phyloP scores from a whole-genome alignment of 2,329 filamentous ascomycete species.

The Fusarium sambucinum region DNA sequence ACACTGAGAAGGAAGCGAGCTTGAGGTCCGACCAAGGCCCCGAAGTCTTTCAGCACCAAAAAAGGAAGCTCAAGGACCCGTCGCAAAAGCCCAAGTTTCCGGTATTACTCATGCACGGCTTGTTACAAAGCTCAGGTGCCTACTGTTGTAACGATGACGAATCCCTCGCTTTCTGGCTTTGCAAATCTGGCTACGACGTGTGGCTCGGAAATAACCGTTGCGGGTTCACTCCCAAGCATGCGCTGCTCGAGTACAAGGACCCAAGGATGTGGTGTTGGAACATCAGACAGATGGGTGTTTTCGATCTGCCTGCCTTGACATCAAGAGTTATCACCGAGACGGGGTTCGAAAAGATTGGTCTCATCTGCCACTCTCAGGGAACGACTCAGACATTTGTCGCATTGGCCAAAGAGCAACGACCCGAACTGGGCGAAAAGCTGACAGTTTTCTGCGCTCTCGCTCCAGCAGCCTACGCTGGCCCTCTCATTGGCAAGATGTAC shows the following conservation, averaged over 20 bases:
- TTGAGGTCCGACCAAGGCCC: slow-evolving; percentile 67
- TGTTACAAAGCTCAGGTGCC: slow-evolving; percentile 87
- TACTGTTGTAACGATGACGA: slow-evolving; percentile 93
- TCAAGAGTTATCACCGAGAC: slow-evolving; percentile 85
- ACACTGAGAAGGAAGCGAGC: slow-evolving; percentile 65
- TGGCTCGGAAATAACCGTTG: slow-evolving; percentile 97
- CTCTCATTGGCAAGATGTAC: slow-evolving; percentile 86
- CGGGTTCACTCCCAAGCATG: slow-evolving; percentile 83
- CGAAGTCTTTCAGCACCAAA: slow-evolving; percentile 66
- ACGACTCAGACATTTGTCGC: slow-evolving; percentile 91
- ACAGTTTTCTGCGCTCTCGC: slow-evolving; percentile 92
- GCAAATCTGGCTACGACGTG: slow-evolving; percentile 92
- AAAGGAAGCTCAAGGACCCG: slow-evolving; percentile 53
- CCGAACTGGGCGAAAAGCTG: slow-evolving; percentile 83
- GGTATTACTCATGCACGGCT: slow-evolving; percentile 86
- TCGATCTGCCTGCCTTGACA: slow-evolving; percentile 85
- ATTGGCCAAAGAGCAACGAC: slow-evolving; percentile 88
- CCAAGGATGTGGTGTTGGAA: slow-evolving; percentile 98
- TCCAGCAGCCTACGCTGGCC: slow-evolving; percentile 89
- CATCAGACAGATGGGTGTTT: slow-evolving; percentile 90
- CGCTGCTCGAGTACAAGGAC: slow-evolving; percentile 76
- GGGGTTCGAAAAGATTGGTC: slow-evolving; percentile 82
- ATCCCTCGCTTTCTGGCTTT: slow-evolving; percentile 90
- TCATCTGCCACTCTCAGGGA: slow-evolving; percentile 91
- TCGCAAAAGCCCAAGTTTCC: slow-evolving; percentile 74